Conservation (phyloP, 2,329 filamentous ascomycete genomes). For the Venturia pyrina region DNA sequence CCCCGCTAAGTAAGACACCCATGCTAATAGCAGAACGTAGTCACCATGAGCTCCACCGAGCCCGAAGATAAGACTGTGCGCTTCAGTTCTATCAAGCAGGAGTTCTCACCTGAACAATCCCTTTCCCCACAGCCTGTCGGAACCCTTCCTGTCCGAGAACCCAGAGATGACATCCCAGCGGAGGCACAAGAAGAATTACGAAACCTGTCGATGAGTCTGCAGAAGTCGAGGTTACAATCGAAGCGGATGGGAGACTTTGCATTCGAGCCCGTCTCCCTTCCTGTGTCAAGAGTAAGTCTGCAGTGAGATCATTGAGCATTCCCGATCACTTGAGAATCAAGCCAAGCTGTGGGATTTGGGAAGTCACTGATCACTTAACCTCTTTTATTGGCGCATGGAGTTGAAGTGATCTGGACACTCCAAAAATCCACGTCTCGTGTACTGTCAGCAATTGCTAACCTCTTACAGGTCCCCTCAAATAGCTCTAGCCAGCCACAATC, state of each 20-base stretch:
- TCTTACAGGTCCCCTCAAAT: constrained; percentile 37
- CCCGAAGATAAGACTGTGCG: constrained; percentile 25
- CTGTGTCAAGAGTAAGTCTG: constrained; percentile 64
- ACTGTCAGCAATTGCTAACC: constrained; percentile 16
- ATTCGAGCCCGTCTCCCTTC: constrained; percentile 85
- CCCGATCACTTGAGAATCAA: background rate
- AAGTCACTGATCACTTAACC: background rate
- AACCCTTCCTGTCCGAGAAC: constrained; percentile 17
- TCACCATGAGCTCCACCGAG: constrained; percentile 21
- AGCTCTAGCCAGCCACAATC: constrained; percentile 17
- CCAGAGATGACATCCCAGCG: constrained; percentile 25
- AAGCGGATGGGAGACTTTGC: constrained; percentile 75
- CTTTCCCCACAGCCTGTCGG: background rate
- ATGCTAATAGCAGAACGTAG: constrained; percentile 16
- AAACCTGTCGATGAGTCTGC: constrained; percentile 61
- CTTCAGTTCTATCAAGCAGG: constrained; percentile 29
- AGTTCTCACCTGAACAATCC: constrained; percentile 25
- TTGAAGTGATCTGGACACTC: background rate
- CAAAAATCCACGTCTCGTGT: background rate
- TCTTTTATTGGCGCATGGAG: background rate
- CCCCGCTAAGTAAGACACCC: constrained; percentile 15
- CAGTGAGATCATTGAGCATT: background rate
- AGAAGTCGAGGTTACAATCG: constrained; percentile 68
- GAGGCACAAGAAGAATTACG: constrained; percentile 55
- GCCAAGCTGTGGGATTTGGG: background rate